Evolutionary conservation across 176 grass and related monocot genomes (phyloP).

Genomic region (Carex myosuroides): DNA sequence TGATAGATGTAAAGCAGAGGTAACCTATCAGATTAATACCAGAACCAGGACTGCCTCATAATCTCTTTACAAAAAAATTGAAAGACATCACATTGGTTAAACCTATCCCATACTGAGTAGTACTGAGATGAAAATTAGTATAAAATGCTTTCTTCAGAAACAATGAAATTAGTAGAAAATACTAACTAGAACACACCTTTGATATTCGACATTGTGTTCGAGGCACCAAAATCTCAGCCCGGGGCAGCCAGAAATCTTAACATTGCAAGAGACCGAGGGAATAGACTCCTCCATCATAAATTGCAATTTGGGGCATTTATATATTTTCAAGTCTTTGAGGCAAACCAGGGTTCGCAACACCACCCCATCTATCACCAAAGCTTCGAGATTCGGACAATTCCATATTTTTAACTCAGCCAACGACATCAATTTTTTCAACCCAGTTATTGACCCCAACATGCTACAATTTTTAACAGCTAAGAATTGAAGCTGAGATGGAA

Average conservation of each 20-base stretch:
- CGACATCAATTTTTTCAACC: not conserved
- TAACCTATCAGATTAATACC: not conserved
- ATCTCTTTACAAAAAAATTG: not conserved
- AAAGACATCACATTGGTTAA: not conserved
- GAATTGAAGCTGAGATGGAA: constrained; percentile 13
- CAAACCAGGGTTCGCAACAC: constrained; percentile 8
- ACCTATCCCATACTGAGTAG: not conserved
- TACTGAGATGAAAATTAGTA: too few species aligned
- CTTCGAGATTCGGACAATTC: constrained; percentile 11
- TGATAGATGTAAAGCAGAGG: not conserved
- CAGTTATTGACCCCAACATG: not conserved
- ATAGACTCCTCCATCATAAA: constrained; percentile 5
- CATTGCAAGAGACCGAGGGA: constrained; percentile 5
- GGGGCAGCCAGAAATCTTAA: constrained; percentile 18
- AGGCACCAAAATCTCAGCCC: constrained; percentile 17
- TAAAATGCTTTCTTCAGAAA: too few species aligned
- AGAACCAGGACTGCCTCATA: not conserved
- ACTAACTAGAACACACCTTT: not conserved
- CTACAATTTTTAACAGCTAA: constrained; percentile 15
- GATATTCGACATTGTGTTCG: constrained; percentile 19
- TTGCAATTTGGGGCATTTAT: constrained; percentile 14
- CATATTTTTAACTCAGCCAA: constrained; percentile 16
- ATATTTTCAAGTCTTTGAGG: constrained; percentile 5
- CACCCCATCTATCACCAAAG: not conserved
- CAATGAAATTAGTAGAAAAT: not conserved